Percentiles rank a stretch among this genome's conserved stretches.
Evolutionary conservation across 2,329 filamentous ascomycete species (phyloP).

Genomic region (Aspergillus melleus): DNA sequence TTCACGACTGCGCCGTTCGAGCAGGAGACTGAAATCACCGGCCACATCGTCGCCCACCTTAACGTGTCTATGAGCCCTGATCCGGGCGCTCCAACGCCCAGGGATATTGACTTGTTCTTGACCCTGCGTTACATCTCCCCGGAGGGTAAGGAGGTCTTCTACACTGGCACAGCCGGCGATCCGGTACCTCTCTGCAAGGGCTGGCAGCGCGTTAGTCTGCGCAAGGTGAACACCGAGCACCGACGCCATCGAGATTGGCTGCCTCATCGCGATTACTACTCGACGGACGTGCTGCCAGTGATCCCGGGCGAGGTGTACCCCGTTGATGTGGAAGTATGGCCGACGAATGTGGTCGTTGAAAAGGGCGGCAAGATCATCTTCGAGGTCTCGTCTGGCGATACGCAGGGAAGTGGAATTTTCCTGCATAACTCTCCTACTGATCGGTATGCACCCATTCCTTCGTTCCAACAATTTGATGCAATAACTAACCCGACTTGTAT

Average conservation of each 20-base stretch:
- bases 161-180: constrained; percentile 58
- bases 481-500: not conserved
- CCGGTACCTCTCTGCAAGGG: constrained; percentile 56
- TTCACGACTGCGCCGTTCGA: constrained; percentile 61
- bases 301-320: constrained; percentile 52
- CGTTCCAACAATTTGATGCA: not conserved
- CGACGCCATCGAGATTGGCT: constrained; percentile 47
- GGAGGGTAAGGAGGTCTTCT: constrained; percentile 53
- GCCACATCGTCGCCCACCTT: constrained; percentile 64
- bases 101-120: constrained; percentile 57
- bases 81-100: constrained; percentile 41
- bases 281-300: constrained; percentile 49
- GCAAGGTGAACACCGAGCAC: constrained; percentile 49
- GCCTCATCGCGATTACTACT: constrained; percentile 53
- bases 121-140: constrained; percentile 55
- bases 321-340: constrained; percentile 50
- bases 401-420: constrained; percentile 53
- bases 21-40: constrained; percentile 68
- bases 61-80: constrained; percentile 57
- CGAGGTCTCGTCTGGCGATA: constrained; percentile 47
- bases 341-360: constrained; percentile 39
- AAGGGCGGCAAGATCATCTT: constrained; percentile 32
- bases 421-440: constrained; percentile 44
- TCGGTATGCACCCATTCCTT: constrained; percentile 22
- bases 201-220: constrained; percentile 55